phyloP scores from a whole-genome alignment of 331 rosid genomes.

The Malus hybrid region DNA sequence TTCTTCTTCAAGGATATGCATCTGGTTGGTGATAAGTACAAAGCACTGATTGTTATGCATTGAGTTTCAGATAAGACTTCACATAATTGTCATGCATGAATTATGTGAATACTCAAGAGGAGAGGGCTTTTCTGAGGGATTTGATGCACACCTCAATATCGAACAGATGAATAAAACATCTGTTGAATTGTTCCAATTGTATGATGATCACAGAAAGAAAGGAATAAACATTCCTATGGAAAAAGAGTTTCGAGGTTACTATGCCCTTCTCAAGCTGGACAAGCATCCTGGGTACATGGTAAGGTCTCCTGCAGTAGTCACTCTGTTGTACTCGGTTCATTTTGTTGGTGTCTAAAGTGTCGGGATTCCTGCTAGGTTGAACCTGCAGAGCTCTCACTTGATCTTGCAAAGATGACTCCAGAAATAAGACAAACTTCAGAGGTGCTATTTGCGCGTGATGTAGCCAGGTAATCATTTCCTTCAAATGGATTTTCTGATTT shows the following conservation, averaged over 20 bases:
- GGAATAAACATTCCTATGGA: constrained; percentile 64
- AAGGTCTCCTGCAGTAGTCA: constrained; percentile 28
- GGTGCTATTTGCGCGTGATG: constrained; percentile 88
- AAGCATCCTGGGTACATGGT: constrained; percentile 98
- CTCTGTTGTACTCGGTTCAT: constrained; percentile 26
- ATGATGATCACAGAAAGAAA: constrained; percentile 95
- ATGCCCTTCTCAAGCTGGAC: constrained; percentile 98
- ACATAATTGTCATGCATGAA: constrained; percentile 93
- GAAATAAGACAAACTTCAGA: constrained; percentile 89
- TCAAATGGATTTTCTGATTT: constrained; percentile 7
- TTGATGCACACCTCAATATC: constrained; percentile 97
- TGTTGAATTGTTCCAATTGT: constrained; percentile 90
- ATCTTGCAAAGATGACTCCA: constrained; percentile 97
- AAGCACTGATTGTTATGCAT: constrained; percentile 14
- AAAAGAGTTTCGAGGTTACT: constrained; percentile 93
- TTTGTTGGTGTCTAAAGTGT: constrained; percentile 24
- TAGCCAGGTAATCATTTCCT: constrained; percentile 61
- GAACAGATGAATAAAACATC: constrained; percentile 99
- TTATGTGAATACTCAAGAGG: constrained; percentile 93
- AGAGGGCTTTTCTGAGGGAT: constrained; percentile 97
- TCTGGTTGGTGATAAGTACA: constrained; percentile 13
- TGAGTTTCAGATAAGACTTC: constrained; percentile 80
- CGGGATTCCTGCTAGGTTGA: constrained; percentile 68
- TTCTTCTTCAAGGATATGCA: neutral
- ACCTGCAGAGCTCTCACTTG: constrained; percentile 98